These are phyloP conservation scores for Backusella luteola DNA, from an alignment of 192 early-diverging fungal species.

Conservation along the genomic window DNA sequence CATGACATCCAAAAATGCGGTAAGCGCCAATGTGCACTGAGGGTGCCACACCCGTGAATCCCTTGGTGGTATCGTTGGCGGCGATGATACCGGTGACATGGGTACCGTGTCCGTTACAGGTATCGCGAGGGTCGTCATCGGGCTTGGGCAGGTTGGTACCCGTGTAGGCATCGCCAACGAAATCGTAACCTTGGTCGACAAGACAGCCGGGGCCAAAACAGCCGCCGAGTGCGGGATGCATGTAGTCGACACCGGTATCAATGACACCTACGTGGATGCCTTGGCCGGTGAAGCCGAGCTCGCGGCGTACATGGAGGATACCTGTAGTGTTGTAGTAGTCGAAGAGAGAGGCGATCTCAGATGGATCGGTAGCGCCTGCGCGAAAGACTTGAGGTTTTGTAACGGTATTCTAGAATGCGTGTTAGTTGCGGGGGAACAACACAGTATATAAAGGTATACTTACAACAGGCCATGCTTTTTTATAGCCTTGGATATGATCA, in stretches of 20 bases:
- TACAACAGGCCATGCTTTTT: constrained; percentile 48
- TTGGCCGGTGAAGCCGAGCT: constrained; percentile 38
- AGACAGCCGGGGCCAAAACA: constrained; percentile 55
- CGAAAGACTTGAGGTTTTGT: constrained; percentile 6
- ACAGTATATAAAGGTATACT: not conserved
- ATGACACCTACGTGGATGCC: constrained; percentile 56
- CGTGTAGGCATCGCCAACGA: constrained; percentile 50
- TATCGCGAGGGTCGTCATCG: constrained; percentile 47
- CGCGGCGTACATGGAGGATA: constrained; percentile 30
- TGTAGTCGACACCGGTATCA: constrained; percentile 60
- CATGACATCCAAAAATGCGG: constrained; percentile 59
- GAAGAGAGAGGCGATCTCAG: constrained; percentile 9
- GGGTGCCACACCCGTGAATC: constrained; percentile 79
- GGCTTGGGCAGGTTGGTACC: constrained; percentile 37
- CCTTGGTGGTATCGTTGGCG: constrained; percentile 48
- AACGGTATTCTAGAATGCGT: not conserved
- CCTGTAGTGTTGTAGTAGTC: constrained; percentile 45
- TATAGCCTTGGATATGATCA: constrained; percentile 26
- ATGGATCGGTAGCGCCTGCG: constrained; percentile 2
- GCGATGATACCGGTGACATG: constrained; percentile 67
- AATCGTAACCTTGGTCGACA: constrained; percentile 50
- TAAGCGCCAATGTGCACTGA: constrained; percentile 65
- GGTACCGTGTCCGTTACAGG: constrained; percentile 49
- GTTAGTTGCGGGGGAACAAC: not conserved
- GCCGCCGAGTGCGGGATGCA: constrained; percentile 58